These are phyloP conservation scores for Claviceps pazoutovae DNA, from an alignment of 2,329 filamentous ascomycete species.

Conservation along the genomic window DNA sequence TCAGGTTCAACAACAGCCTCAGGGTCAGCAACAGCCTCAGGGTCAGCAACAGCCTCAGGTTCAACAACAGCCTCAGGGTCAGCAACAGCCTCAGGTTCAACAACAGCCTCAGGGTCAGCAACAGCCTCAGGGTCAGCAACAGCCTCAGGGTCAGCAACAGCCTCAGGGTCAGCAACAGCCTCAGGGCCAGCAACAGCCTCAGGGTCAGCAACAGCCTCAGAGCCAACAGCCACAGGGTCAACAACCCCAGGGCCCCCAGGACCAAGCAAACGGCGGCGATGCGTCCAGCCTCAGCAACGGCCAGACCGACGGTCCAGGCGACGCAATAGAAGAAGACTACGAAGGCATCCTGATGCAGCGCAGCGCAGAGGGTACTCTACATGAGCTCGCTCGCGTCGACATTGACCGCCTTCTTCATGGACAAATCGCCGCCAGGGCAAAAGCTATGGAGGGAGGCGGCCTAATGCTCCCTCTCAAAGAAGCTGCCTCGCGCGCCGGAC, in stretches of 20 bases:
- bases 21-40: too few relatives aligned
- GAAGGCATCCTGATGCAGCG: conserved; percentile 46
- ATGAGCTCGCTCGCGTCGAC: conserved; percentile 43
- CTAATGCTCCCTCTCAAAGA: conserved; percentile 60
- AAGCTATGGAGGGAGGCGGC: conserved; percentile 58
- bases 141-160: background rate
- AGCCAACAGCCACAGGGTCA: background rate
- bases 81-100: too few relatives aligned
- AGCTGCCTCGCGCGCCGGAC: conserved; percentile 23
- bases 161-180: too few relatives aligned
- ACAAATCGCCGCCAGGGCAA: conserved; percentile 51
- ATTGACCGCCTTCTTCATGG: conserved; percentile 58
- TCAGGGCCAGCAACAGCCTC: too few relatives aligned
- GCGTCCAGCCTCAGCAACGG: conserved; percentile 21
- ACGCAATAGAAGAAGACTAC: conserved; percentile 40
- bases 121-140: background rate
- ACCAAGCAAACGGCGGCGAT: conserved; percentile 9
- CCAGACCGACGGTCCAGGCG: conserved; percentile 61
- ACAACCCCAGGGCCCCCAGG: conserved; percentile 10
- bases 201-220: too few relatives aligned
- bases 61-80: too few relatives aligned
- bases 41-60: too few relatives aligned
- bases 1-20: background rate
- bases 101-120: conserved; percentile 2
- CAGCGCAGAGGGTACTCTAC: conserved; percentile 36